Evolutionary conservation across 2,329 filamentous ascomycete species (phyloP), one percentile per base, ranked within the genome.

Genomic region (Calonectria crousiana): DNA sequence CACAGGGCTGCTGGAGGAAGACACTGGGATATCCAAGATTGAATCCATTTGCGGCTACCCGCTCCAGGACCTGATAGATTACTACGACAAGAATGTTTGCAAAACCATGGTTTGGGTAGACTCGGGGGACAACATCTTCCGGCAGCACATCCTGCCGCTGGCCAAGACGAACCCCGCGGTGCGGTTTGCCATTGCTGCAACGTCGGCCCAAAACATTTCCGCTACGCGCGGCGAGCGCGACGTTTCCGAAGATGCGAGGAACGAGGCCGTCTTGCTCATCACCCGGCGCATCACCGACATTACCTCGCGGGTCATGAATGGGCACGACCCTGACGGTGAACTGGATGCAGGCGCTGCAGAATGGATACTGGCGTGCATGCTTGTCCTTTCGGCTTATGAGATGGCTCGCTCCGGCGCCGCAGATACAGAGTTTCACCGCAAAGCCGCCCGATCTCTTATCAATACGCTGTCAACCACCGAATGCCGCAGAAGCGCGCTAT

Each of bases 341-440:
- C 18, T 66, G 5, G 62, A 66, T 26, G 44, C 28, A 9, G 26
- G 30, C 20, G 62, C 26, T 8, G 62, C 62, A 2, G 62, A 66
- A 26, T 66, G 62, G 62, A 49, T 66, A 49, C 16, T 51, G 4
- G 44, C 62, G 23, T 66, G 41, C 5, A 66, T 66, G 62, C 62
- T 66, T 9, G 62, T 66, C 20, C 62, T 66, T 6, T 66, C 62
- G 8, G 26, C 62, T 8, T 66, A 51, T 10, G 41, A 66, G 51
- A 66, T 66, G 41, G 41, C 41, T 51, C 62, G 30, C 6, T 66
- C 62, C n/a, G 62, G 62, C 2, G 62, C 62, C 26, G 20, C 41
- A 32, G 62, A 47, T 13, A 49, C 62, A 13, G 62, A 66, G n/a
- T 66, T 66, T 26, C 62, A 66, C 62, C 41, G 62, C 11, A 66